Percentiles rank a stretch among this genome's conserved stretches.
These are phyloP conservation scores for Coemansia sp. DNA, from an alignment of 192 early-diverging fungal genomes.

Conservation along the genomic window DNA sequence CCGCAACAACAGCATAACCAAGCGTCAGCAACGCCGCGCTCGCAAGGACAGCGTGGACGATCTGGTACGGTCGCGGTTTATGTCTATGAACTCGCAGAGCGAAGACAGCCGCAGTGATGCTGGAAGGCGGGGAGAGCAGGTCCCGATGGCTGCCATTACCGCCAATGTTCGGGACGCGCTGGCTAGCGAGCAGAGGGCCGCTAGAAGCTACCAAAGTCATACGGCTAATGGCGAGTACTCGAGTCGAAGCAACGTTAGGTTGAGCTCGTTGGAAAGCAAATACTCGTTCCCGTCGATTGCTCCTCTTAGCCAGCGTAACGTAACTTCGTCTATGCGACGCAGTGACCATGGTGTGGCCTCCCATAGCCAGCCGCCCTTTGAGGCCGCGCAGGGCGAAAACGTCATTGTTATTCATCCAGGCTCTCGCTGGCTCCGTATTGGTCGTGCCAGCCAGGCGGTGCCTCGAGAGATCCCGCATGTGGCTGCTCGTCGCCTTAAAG, in stretches of 20 bases:
- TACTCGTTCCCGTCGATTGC: constrained; percentile 47
- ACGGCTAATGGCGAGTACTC: neutral
- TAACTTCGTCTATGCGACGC: constrained; percentile 34
- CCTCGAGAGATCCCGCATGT: constrained; percentile 76
- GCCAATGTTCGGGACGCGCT: constrained; percentile 45
- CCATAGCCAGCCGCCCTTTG: constrained; percentile 5
- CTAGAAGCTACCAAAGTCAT: neutral
- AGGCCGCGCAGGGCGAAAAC: constrained; percentile 54
- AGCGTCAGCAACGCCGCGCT: constrained; percentile 1
- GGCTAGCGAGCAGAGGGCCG: constrained; percentile 26
- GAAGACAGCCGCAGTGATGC: constrained; percentile 3
- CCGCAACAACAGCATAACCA: constrained; percentile 5
- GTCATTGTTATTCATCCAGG: constrained; percentile 86
- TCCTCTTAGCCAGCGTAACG: constrained; percentile 27
- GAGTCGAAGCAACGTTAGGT: neutral
- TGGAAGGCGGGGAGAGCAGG: constrained; percentile 10
- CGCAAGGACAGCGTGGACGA: constrained; percentile 53
- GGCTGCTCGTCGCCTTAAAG: constrained; percentile 65
- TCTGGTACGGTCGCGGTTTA: constrained; percentile 44
- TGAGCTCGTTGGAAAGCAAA: constrained; percentile 28
- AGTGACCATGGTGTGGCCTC: constrained; percentile 27
- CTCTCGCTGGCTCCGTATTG: constrained; percentile 78
- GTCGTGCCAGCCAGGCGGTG: constrained; percentile 76
- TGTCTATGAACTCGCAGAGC: constrained; percentile 13
- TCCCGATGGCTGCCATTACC: constrained; percentile 28